Evolutionary conservation across 2,329 filamentous ascomycete species (phyloP), one percentile per base, ranked within the genome.

Genomic region (Pestalotiopsis sp.): DNA sequence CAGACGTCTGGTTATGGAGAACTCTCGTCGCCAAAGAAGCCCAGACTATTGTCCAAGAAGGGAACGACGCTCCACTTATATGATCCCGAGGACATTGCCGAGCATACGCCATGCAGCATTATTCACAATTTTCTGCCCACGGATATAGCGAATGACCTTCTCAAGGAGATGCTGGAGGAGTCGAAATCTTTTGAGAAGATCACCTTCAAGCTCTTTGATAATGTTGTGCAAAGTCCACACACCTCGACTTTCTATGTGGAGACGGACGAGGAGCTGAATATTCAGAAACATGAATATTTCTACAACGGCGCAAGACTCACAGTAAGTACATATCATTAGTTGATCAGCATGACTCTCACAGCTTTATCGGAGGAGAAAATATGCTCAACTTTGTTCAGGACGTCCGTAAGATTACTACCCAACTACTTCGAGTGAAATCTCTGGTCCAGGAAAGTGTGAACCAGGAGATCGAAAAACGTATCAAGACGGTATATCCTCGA

Each of bases 31-130:
- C 62, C 71, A 44, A 86, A 82, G 73, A 87, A 84, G 73, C 58
- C 77, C 4, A 88, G 83, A 71, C 70, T 86, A 0, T 80, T 92
- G 68, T 90, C 92, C 0, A 91, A 88, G 74, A 97, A 91, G 76
- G 95, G 94, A 13, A 88, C 89, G 72, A 98, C 95, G 0, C 80
- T 98, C 2, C 92, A 95, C 75, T 83, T 98, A 0, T 98, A 92
- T 78, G 89, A 92, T 56, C 92, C 94, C 0, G 84, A 89, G 52
- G 94, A 97, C 73, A 88, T 98, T 59, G 91, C 93, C 62, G 85
- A 88, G 26, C 88, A 97, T 75, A 97, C 95, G 0, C 94, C 96
- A 1, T 98, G 94, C 80, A 94, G 93, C 11, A 92, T 98, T 71
- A 89, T 98, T 66, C 94, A 97, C 79, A 96, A 97, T 75, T 98